Evolutionary conservation across 345 rosid genomes (phyloP).

Genomic region (Syzygium grande): DNA sequence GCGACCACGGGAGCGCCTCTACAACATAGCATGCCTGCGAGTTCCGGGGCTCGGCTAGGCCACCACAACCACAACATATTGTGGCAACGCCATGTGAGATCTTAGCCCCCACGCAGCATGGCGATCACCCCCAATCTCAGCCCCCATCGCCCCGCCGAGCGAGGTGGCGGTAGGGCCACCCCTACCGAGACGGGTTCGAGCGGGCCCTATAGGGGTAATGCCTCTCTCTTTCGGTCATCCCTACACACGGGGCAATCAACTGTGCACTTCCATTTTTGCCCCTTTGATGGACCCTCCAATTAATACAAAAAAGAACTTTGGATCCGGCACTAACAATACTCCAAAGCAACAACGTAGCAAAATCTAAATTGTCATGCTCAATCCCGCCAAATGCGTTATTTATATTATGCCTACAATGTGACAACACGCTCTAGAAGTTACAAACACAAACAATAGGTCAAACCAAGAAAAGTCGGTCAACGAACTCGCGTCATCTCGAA

Average conservation of each 20-base stretch:
- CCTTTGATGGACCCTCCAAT: not conserved
- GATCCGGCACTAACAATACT: not conserved
- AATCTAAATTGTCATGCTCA: not conserved
- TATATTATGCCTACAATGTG: not conserved
- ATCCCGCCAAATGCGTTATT: not conserved
- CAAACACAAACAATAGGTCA: not conserved
- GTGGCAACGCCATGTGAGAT: not conserved
- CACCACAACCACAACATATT: not conserved
- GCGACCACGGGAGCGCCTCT: not conserved
- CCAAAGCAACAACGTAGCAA: not conserved
- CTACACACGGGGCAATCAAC: not conserved
- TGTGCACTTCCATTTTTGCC: not conserved
- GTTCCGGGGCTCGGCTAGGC: not conserved
- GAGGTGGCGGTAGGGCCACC: not conserved
- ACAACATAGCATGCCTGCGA: not conserved
- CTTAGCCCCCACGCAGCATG: not conserved
- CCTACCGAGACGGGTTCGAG: not conserved
- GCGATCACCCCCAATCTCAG: not conserved
- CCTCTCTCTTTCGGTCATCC: not conserved
- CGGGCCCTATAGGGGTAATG: not conserved
- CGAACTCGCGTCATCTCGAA: not conserved
- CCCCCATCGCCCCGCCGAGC: not conserved
- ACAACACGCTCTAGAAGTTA: not conserved
- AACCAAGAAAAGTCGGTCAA: not conserved
- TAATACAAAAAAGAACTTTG: not conserved